A percentile compares a stretch with the other conserved stretches of the same genome.
phyloP scores from a whole-genome alignment of 169 alveolate species.

The Eimeria maxima region DNA sequence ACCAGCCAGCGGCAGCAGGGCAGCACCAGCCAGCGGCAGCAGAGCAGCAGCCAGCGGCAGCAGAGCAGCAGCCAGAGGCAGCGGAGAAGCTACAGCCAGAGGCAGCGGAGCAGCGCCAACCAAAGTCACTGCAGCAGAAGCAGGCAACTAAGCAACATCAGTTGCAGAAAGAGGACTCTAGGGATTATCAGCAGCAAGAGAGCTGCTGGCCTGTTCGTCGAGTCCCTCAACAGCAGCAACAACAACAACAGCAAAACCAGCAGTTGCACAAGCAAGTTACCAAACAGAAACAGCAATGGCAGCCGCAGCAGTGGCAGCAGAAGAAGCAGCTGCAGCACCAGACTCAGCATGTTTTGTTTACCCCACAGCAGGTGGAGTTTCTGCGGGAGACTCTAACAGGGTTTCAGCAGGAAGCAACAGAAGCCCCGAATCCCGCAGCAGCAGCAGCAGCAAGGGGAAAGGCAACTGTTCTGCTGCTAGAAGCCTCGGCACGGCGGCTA shows the following conservation, averaged over 20 bases:
- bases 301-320: neutral
- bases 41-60: too few relatives aligned
- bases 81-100: neutral
- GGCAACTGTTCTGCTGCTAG: neutral
- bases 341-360: neutral
- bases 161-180: neutral
- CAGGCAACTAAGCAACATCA: neutral
- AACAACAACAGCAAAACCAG: too few relatives aligned
- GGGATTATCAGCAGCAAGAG: neutral
- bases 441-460: slow-evolving; percentile 35
- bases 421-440: slow-evolving; percentile 26
- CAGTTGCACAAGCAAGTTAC: neutral
- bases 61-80: neutral
- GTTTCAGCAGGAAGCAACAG: slow-evolving; percentile 24
- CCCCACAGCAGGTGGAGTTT: neutral
- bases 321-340: neutral
- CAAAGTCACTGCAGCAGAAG: neutral
- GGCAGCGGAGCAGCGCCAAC: neutral
- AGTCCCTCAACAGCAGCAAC: neutral
- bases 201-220: too few relatives aligned
- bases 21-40: too few relatives aligned
- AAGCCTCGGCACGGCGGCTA: slow-evolving; percentile 30
- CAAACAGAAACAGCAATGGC: neutral
- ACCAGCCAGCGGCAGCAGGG: too few relatives aligned
- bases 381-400: neutral